Percentiles rank a stretch among this genome's conserved stretches.
Conservation (phyloP, 305 asterid species). For the Coffea humblotiana region DNA sequence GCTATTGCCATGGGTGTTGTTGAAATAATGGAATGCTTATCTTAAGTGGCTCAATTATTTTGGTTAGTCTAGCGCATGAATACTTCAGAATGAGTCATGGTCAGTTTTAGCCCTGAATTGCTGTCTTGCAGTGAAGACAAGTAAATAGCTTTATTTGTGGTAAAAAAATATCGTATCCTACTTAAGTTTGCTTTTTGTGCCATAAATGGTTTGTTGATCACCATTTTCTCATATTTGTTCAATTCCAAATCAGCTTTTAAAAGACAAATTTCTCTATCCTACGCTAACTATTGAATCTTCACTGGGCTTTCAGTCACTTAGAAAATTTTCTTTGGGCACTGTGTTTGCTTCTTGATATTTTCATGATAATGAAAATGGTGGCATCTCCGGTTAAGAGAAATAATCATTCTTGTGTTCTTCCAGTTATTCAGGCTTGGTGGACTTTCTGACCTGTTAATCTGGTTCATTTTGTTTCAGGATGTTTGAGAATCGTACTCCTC, state of each 20-base stretch:
- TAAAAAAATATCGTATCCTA: background rate
- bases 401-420: background rate
- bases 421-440: background rate
- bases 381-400: background rate
- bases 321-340: background rate
- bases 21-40: background rate
- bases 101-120: background rate
- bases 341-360: background rate
- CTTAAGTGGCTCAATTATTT: background rate
- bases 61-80: background rate
- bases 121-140: background rate
- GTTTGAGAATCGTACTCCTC: constrained; percentile 98
- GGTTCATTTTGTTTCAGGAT: constrained; percentile 59
- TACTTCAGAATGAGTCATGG: background rate
- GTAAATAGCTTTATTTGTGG: background rate
- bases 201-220: background rate
- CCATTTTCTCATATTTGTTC: background rate
- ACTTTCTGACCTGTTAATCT: background rate
- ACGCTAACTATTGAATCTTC: background rate
- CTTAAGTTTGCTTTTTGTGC: background rate
- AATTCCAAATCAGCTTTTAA: background rate
- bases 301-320: background rate
- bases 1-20: background rate
- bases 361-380: background rate
- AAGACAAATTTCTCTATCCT: background rate